Evolutionary conservation across 2,329 filamentous ascomycete genomes (phyloP).

Genomic region (Pestalotiopsis sp.): DNA sequence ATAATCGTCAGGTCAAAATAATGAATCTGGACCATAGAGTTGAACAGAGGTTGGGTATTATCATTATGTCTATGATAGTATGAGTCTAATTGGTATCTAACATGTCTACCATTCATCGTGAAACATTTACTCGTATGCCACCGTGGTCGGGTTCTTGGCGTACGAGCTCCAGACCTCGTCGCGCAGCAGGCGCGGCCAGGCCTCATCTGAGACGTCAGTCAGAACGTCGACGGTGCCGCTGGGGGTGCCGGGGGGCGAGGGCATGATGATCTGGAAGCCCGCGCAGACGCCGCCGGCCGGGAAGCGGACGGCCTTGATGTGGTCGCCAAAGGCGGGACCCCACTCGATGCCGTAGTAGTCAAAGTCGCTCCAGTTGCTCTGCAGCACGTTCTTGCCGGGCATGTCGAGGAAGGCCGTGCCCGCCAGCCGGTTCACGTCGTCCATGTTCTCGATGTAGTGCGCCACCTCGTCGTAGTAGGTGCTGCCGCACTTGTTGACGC

Average conservation of each 20-base stretch:
- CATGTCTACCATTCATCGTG: neutral
- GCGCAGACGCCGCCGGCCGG: conserved; percentile 22
- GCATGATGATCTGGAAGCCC: conserved; percentile 16
- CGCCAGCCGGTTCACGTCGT: conserved; percentile 34
- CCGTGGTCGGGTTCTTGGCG: conserved; percentile 5
- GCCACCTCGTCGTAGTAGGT: conserved; percentile 34
- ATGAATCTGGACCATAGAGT: neutral
- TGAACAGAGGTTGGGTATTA: neutral
- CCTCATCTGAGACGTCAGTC: conserved; percentile 7
- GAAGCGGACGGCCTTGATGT: conserved; percentile 32
- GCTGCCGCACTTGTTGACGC: conserved; percentile 32
- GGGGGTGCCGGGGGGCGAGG: conserved; percentile 8
- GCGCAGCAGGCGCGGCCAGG: neutral
- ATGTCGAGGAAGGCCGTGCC: conserved; percentile 38
- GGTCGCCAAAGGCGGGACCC: conserved; percentile 32
- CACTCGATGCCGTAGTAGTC: conserved; percentile 35
- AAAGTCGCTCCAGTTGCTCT: conserved; percentile 37
- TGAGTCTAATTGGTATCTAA: neutral
- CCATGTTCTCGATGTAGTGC: conserved; percentile 32
- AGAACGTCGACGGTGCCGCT: conserved; percentile 11
- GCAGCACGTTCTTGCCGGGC: conserved; percentile 35
- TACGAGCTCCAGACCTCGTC: conserved; percentile 12
- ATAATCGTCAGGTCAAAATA: neutral
- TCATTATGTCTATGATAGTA: neutral
- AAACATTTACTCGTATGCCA: conserved; percentile 1